Evolutionary conservation across 2,329 filamentous ascomycete genomes (phyloP).

Genomic region (Talaromyces amestolkiae): DNA sequence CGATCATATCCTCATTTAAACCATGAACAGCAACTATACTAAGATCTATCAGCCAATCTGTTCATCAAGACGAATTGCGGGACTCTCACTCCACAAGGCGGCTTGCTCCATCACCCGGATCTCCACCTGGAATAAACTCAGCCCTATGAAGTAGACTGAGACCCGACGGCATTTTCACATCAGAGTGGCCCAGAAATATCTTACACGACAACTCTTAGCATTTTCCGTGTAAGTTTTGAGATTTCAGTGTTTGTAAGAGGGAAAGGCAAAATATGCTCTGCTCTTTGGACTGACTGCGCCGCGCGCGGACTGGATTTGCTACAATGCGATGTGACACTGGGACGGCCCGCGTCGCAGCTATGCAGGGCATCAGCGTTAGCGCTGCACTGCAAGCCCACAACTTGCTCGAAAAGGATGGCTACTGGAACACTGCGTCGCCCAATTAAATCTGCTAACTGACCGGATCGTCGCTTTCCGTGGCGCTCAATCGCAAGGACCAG

Average conservation of each 20-base stretch:
- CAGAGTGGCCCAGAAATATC: not conserved
- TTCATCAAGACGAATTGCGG: not conserved
- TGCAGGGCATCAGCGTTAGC: not conserved
- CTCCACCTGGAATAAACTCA: not conserved
- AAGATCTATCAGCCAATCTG: not conserved
- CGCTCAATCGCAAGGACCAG: not conserved
- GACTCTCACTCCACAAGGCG: not conserved
- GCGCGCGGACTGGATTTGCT: not conserved
- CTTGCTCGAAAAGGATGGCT: too few relatives aligned
- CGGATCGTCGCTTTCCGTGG: not conserved
- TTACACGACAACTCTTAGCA: not conserved
- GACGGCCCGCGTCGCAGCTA: not conserved
- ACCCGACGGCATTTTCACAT: conserved; percentile 21
- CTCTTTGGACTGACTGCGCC: not conserved
- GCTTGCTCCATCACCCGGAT: not conserved
- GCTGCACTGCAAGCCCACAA: too few relatives aligned
- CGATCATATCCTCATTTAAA: conserved; percentile 21
- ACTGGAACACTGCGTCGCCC: not conserved
- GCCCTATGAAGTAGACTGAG: conserved; percentile 13
- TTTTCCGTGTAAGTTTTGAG: not conserved
- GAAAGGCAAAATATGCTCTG: not conserved
- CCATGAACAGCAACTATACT: conserved; percentile 26
- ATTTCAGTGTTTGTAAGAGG: not conserved
- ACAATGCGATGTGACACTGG: not conserved
- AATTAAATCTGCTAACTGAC: not conserved